A percentile compares a stretch with the other conserved stretches of the same genome.
Evolutionary conservation across 352 stramenopile genomes (phyloP).

Genomic region (Phytophthora colocasiae): DNA sequence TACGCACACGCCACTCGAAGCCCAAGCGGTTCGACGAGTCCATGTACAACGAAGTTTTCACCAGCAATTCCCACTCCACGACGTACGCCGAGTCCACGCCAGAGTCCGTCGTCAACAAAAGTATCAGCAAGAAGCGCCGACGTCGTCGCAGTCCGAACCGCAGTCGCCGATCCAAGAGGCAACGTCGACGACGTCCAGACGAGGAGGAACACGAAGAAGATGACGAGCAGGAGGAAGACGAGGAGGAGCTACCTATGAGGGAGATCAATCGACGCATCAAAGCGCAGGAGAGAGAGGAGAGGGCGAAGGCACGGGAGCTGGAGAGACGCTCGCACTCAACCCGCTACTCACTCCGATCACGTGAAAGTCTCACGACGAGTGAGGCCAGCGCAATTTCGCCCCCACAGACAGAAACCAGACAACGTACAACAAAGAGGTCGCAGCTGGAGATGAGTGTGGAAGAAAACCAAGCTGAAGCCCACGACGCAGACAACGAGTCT

Average conservation of each 20-base stretch:
- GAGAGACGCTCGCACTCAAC: conserved; percentile 35
- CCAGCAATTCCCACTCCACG: conserved; percentile 21
- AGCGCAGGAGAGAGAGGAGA: conserved; percentile 46
- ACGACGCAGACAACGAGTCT: conserved; percentile 36
- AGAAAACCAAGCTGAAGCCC: conserved; percentile 17
- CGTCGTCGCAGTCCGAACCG: conserved; percentile 16
- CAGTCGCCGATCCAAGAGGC: conserved; percentile 28
- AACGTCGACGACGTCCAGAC: conserved; percentile 10
- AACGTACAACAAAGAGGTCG: conserved; percentile 27
- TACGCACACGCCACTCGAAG: conserved; percentile 62
- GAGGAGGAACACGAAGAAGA: conserved; percentile 38
- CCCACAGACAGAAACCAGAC: conserved; percentile 3
- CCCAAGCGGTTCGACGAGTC: conserved; percentile 68
- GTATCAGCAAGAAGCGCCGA: conserved; percentile 42
- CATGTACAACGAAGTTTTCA: conserved; percentile 79
- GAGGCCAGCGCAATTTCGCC: conserved; percentile 29
- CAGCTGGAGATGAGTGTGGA: conserved; percentile 37
- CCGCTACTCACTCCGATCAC: conserved; percentile 69
- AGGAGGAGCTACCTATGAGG: conserved; percentile 58
- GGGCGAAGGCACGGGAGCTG: conserved; percentile 36
- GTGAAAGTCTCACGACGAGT: conserved; percentile 43
- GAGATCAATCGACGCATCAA: conserved; percentile 63
- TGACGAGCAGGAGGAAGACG: conserved; percentile 41
- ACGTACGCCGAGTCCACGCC: conserved; percentile 26
- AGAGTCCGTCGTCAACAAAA: conserved; percentile 20